These are phyloP conservation scores for Candida tibetensis DNA, from an alignment of 805 yeast species.

Conservation along the genomic window DNA sequence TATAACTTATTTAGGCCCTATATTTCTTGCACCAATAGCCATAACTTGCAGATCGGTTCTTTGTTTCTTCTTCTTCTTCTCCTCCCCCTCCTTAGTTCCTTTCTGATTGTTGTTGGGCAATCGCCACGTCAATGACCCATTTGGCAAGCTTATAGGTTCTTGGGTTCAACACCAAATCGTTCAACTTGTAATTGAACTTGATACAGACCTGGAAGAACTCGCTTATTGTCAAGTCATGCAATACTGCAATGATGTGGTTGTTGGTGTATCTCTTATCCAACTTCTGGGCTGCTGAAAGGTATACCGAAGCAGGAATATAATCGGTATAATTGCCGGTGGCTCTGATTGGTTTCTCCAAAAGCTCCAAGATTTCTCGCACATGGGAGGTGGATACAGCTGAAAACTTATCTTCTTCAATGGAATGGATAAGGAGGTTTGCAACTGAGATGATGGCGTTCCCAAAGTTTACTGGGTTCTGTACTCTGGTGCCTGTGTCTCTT, in stretches of 20 bases:
- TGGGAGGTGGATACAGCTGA: slow-evolving; percentile 49
- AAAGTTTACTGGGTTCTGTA: slow-evolving; percentile 54
- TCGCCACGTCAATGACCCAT: slow-evolving; percentile 67
- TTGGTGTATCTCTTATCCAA: slow-evolving; percentile 12
- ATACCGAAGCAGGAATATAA: slow-evolving; percentile 44
- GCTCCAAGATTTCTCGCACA: slow-evolving; percentile 56
- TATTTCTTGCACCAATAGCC: no score
- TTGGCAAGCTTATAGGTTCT: slow-evolving; percentile 67
- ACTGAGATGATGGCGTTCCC: slow-evolving; percentile 65
- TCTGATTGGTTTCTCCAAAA: slow-evolving; percentile 57
- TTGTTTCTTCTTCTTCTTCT: no score
- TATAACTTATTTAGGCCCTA: no score
- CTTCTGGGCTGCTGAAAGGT: slow-evolving; percentile 30
- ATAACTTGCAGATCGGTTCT: no score
- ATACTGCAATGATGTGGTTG: slow-evolving; percentile 46
- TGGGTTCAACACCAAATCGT: slow-evolving; percentile 61
- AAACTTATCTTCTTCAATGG: slow-evolving; percentile 62
- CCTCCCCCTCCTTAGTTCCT: no score
- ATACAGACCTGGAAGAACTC: slow-evolving; percentile 65
- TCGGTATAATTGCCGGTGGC: slow-evolving; percentile 38
- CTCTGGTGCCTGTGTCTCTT: slow-evolving; percentile 58
- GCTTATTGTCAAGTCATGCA: slow-evolving; percentile 63
- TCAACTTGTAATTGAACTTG: slow-evolving; percentile 58
- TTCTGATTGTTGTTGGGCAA: slow-evolving; percentile 44
- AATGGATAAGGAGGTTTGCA: slow-evolving; percentile 54